Evolutionary conservation across 176 grass and related monocot species (phyloP).

Genomic region (Cocos nucifera): DNA sequence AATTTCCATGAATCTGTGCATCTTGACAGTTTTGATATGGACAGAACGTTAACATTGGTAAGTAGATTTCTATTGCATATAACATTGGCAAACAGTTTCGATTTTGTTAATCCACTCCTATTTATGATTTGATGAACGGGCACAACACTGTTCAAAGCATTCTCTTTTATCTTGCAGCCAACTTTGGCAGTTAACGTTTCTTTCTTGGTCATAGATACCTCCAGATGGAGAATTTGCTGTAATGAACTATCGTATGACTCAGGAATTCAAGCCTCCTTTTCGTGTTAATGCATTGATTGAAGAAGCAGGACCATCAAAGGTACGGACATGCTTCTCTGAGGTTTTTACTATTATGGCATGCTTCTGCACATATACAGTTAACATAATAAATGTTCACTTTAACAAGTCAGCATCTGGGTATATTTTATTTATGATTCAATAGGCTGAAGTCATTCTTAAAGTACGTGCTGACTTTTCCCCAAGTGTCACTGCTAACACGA

Average conservation of each 20-base stretch:
- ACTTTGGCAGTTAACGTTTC: constrained; percentile 7
- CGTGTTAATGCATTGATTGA: constrained; percentile 82
- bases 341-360: too few species aligned
- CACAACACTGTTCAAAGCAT: too few species aligned
- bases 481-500: constrained; percentile 85
- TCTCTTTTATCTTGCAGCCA: too few species aligned
- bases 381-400: too few species aligned
- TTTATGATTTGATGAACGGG: too few species aligned
- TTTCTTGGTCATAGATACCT: constrained; percentile 55
- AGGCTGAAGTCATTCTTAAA: constrained; percentile 96
- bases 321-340: constrained; percentile 20
- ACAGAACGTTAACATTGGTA: constrained; percentile 81
- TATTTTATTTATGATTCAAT: not conserved
- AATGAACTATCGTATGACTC: constrained; percentile 98
- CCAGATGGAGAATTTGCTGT: constrained; percentile 95
- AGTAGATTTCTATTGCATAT: constrained; percentile 19
- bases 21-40: constrained; percentile 91
- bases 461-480: constrained; percentile 88
- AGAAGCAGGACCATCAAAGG: constrained; percentile 80
- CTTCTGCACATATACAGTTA: too few species aligned
- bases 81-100: too few species aligned
- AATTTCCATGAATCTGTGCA: constrained; percentile 98
- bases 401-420: too few species aligned
- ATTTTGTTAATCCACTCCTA: too few species aligned
- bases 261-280: constrained; percentile 94